Evolutionary conservation across 768 basidiomycete species (phyloP).

Genomic region (Panus rudis): DNA sequence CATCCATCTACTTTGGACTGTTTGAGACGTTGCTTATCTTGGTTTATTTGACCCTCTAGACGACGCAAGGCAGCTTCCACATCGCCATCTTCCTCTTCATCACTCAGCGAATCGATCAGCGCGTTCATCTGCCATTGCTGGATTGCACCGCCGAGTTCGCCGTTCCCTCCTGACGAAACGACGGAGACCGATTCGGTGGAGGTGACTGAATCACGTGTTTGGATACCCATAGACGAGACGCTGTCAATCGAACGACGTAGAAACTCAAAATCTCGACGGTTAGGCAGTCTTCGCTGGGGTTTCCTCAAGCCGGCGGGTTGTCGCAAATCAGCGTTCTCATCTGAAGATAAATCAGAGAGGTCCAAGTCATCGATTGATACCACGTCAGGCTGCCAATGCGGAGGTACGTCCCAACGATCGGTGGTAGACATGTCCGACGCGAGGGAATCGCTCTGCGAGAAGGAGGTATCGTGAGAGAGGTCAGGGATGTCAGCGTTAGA

Average conservation of each 20-base stretch:
- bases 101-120: constrained; percentile 61
- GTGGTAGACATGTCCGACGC: too few relatives aligned
- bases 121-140: constrained; percentile 84
- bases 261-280: constrained; percentile 77
- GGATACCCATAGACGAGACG: constrained; percentile 76
- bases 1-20: constrained; percentile 75
- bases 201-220: constrained; percentile 51
- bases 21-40: constrained; percentile 60
- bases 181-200: constrained; percentile 37
- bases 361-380: constrained; percentile 77
- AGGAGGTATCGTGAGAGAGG: too few relatives aligned
- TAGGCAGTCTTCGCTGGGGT: constrained; percentile 53
- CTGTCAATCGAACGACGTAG: constrained; percentile 60
- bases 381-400: constrained; percentile 55
- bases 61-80: constrained; percentile 75
- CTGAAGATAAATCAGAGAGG: constrained; percentile 70
- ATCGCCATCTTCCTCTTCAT: constrained; percentile 71
- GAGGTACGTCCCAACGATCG: too few relatives aligned
- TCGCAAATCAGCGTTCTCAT: constrained; percentile 26
- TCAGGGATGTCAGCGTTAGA: too few relatives aligned
- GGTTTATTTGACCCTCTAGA: constrained; percentile 83
- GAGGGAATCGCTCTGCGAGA: too few relatives aligned
- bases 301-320: constrained; percentile 50
- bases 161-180: constrained; percentile 27
- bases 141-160: constrained; percentile 30